Evolutionary conservation across 495 filamentous ascomycete species (phyloP).

Genomic region (Aspergillus biplanus): DNA sequence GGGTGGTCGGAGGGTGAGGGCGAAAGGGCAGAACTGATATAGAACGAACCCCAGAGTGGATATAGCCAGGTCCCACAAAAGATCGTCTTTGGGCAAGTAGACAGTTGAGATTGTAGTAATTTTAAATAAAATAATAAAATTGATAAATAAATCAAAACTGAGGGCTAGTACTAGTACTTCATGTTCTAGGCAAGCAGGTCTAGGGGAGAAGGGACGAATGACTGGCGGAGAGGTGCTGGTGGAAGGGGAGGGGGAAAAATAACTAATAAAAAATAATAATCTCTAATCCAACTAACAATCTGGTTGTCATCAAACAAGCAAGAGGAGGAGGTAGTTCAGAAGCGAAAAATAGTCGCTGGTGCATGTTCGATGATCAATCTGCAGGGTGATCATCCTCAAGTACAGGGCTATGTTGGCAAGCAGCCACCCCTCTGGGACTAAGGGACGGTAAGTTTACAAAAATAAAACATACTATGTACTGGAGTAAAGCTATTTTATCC

Average conservation of each 20-base stretch:
- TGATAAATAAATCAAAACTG: conserved; percentile 4
- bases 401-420: conserved; percentile 10
- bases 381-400: conserved; percentile 24
- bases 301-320: not conserved
- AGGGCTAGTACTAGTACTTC: no score
- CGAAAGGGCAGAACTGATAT: conserved; percentile 9
- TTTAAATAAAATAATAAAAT: conserved; percentile 5
- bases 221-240: no score
- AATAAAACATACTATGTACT: not conserved
- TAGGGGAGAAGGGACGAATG: no score
- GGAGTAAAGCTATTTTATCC: not conserved
- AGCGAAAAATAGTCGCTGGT: not conserved
- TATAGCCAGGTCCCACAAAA: conserved; percentile 16
- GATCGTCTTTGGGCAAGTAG: not conserved
- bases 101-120: conserved; percentile 9
- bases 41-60: conserved; percentile 15
- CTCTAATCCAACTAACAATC: not conserved
- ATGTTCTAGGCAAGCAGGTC: no score
- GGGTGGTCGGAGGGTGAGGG: conserved; percentile 1
- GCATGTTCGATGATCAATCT: conserved; percentile 21
- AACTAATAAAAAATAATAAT: not conserved
- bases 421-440: not conserved
- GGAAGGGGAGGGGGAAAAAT: no score
- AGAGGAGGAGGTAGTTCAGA: not conserved
- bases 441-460: conserved; percentile 8